A percentile compares a stretch with the other conserved stretches of the same genome.
Evolutionary conservation across 225 moss, liverwort and hornwort species (phyloP).

Genomic region (Pseudisothecium myosuroides): DNA sequence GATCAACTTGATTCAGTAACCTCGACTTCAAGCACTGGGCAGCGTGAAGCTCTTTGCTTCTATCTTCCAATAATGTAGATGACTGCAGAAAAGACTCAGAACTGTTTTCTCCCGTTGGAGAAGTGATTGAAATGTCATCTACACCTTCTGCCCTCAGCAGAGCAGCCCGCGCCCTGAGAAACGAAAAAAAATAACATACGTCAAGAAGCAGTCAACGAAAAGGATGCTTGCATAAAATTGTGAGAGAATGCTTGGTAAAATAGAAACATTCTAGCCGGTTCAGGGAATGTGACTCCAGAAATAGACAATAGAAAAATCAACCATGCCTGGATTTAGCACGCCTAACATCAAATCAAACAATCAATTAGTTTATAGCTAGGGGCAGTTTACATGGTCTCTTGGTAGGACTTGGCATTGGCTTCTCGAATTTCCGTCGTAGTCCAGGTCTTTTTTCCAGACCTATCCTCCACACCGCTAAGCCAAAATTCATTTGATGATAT

Average conservation of each 20-base stretch:
- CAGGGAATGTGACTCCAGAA: not conserved
- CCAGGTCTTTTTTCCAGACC: not conserved
- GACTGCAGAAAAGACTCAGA: not conserved
- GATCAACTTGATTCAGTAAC: constrained; percentile 12
- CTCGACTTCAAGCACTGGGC: constrained; percentile 14
- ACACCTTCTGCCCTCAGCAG: constrained; percentile 7
- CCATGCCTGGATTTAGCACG: not conserved
- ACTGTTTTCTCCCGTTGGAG: not conserved
- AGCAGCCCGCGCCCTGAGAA: constrained; percentile 24
- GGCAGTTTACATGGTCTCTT: constrained; percentile 17
- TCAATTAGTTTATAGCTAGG: not conserved
- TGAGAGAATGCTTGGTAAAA: not conserved
- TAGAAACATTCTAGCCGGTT: not conserved
- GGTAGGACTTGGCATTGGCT: constrained; percentile 9
- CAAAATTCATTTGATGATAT: constrained; percentile 1
- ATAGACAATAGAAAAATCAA: not conserved
- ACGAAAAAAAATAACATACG: not conserved
- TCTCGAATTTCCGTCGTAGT: constrained; percentile 5
- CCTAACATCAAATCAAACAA: not conserved
- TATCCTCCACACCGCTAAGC: not conserved
- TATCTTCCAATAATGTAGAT: not conserved
- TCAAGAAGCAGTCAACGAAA: not conserved
- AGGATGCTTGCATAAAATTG: not conserved
- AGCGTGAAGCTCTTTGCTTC: not conserved
- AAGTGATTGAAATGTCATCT: constrained; percentile 8